Evolutionary conservation across 108 stramenopile species (phyloP), one percentile per base, ranked within the genome.

Genomic region (Aurantiochytrium sp.): DNA sequence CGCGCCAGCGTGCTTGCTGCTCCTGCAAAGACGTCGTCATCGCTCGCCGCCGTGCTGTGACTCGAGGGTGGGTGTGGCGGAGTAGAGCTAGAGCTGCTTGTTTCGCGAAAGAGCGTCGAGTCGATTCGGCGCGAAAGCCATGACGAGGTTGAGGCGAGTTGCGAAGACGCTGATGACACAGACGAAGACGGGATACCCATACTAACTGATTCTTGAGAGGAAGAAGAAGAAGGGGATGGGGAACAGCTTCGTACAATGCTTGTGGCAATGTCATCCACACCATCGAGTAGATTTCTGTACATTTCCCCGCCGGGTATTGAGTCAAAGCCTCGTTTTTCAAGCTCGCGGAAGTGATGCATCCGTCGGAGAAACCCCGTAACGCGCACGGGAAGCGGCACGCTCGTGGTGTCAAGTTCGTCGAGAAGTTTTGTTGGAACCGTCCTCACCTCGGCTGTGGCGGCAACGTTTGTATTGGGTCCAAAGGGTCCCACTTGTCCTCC

Each of bases 271-370:
- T 69, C 64, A n/a, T 69, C 64, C 1, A 69, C 64, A 18, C 64
- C 51, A 25, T 83, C 51, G 19, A 83, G 51, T 1, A 69, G 25
- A 42, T 83, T 53, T 0, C 76, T 12, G 51, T 83, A 83, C 43
- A 83, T 14, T 16, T n/a, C 51, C 6, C 51, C 76, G 19, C 51
- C 76, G 51, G 76, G 76, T 12, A 83, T 53, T 12, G 45, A n/a
- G 49, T 83, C 76, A 4, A 83, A 83, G 45, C 76, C 76, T 6
- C 51, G 45, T 35, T 83, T 83, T 23, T 83, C 76, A 8, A 83
- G 76, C 51, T 83, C 76, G 45, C 76, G 76, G 5, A 45, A 83
- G 76, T 53, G 76, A 23, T 83, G 45, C 76, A 83, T 83, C 43
- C 28, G 8, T 6, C 76, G 19, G 14, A 83, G 76, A 53, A 53